Base-by-base conservation (phyloP, 805 yeast genomes). In the Lipomyces yamadae region DNA sequence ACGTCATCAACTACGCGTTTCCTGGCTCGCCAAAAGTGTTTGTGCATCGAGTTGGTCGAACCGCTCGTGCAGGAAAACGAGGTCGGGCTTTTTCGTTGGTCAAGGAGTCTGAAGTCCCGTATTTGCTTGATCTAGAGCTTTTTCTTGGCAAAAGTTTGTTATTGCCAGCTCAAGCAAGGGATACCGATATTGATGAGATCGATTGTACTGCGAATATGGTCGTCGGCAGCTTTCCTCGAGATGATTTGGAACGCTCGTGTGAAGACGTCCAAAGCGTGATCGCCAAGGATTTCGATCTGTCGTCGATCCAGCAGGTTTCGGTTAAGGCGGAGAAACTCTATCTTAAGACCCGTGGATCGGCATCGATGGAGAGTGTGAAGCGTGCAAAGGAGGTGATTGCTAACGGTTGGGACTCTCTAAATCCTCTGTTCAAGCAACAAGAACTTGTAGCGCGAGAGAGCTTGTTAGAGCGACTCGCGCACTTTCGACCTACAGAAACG, bases 71-170 rank as follows among this genome's bases (percentile, higher is more conserved):
- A 7, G 99, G 99, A 76, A 89, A 92, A 76, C 87, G 85, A 73
- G 99, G 99, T 76, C 92, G 98, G 96, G 99, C 99, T 0, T 95
- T 91, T 77, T 89, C 97, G 2, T 86, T 95, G 67, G 89, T 93
- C 6, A 83, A 87, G 65, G 97, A 92, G 70, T 83, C 86, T 63
- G 99, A 95, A 76, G 79, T 94, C 65, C 97, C 99, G 10, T 95
- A 94, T 73, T 78, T 95, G 61, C 82, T 94, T 60, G 99, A 95
- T 78, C 82, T 95, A 73, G 98, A 95, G 76, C 72, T 95, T 56
- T 94, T 95, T 74, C 80, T 95, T 72, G 98, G 97, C 5, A 86
- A 89, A 74, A 92, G 92, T 76, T 83, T 95, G 37, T 78, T 89
- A 58, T 77, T 91, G 30, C 86, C 95, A 0, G 5, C 52, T 8